Evolutionary conservation across 495 filamentous ascomycete species (phyloP), one percentile per base, ranked within the genome.

Genomic region (Penicillium pulvis): DNA sequence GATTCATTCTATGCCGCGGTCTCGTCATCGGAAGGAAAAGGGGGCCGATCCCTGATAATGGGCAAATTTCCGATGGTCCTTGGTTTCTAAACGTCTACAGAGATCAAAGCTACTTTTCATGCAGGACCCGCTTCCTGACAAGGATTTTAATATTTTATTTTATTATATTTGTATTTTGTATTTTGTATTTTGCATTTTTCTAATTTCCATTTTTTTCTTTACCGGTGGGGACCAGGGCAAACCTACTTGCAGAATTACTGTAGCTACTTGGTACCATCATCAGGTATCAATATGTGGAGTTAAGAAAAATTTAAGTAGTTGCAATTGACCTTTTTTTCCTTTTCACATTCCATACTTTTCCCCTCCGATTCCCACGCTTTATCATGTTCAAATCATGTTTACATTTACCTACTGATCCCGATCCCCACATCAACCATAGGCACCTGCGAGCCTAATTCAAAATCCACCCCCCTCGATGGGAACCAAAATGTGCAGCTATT

Each of bases 401-500:
- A n/a, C 16, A 14, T 41, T 4, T n/a, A 4, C 16, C 39, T n/a
- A 11, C 16, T 41, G 33, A 36, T 12, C 33, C 9, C 33, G 33
- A 36, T 36, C 33, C 33, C 33, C 33, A 11, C 33, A 10, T 11
- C 9, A 3, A 19, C 17, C 19, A 44, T 44, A 9, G 12, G 20
- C 39, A 55, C 33, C 33, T 31, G 33, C 12, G 33, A 41, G 12
- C 11, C 36, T 14, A 14, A 41, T 17, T 20, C 26, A 19, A 45
- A 44, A n/a, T 33, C 9, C 24, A 4, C 0, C 26, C 14, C 26
- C 46, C 16, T 49, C 26, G 26, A 31, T 49, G 46, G 46, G 55
- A 28, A 52, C 64, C 73, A 81, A 68, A 58, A 92, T 92, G 89
- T 92, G 89, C 80, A 83, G 90, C 74, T 87, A 85, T 69, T 87